phyloP scores from a whole-genome alignment of 805 yeast species.

The Wickerhamiella siamensis region DNA sequence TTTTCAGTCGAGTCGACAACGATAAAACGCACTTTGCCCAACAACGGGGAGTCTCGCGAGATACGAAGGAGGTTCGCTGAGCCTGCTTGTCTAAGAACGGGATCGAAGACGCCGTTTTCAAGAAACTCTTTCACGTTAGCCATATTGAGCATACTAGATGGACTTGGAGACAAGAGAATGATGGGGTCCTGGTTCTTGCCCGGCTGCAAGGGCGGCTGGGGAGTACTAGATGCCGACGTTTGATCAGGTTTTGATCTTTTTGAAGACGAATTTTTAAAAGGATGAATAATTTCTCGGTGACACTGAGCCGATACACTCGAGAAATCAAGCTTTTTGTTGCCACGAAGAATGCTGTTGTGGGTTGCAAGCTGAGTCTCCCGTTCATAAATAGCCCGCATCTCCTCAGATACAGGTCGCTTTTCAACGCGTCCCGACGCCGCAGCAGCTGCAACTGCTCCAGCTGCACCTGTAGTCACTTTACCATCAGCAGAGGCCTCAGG shows the following conservation, averaged over 20 bases:
- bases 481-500: slow-evolving; percentile 8
- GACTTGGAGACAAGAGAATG: slow-evolving; percentile 64
- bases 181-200: slow-evolving; percentile 41
- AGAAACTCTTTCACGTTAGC: slow-evolving; percentile 53
- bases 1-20: slow-evolving; percentile 81
- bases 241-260: background rate
- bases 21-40: slow-evolving; percentile 51
- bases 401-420: slow-evolving; percentile 33
- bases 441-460: slow-evolving; percentile 6
- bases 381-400: slow-evolving; percentile 32
- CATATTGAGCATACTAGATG: slow-evolving; percentile 55
- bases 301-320: slow-evolving; percentile 25
- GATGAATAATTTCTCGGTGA: slow-evolving; percentile 19
- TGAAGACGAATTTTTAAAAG: slow-evolving; percentile 5
- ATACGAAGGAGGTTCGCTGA: slow-evolving; percentile 34
- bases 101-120: slow-evolving; percentile 56
- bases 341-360: slow-evolving; percentile 30
- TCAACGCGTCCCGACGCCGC: slow-evolving; percentile 9
- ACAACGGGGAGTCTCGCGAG: slow-evolving; percentile 38
- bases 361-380: slow-evolving; percentile 32
- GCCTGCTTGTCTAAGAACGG: slow-evolving; percentile 27
- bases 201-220: slow-evolving; percentile 14
- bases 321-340: slow-evolving; percentile 26
- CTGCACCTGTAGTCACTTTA: slow-evolving; percentile 8
- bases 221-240: background rate